These are phyloP conservation scores for Platanus orientalis DNA, from an alignment of 164 flowering plant genomes.

Conservation along the genomic window DNA sequence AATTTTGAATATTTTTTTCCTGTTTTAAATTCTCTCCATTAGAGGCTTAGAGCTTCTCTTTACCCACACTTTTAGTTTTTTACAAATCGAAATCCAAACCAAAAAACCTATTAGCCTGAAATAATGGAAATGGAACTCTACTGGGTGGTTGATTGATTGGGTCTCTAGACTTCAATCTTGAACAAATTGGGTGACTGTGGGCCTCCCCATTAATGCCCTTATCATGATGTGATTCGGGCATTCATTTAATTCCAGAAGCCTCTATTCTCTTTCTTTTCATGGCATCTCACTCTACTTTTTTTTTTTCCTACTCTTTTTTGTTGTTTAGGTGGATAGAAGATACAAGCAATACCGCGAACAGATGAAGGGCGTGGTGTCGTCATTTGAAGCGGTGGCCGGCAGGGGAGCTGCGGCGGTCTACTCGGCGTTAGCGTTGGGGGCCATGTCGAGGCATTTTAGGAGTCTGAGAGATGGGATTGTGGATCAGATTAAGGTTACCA, in stretches of 20 bases:
- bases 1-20: not conserved
- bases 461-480: conserved; percentile 78
- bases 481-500: conserved; percentile 61
- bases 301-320: not conserved
- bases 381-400: conserved; percentile 84
- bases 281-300: not conserved
- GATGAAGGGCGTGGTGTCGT: conserved; percentile 72
- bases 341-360: conserved; percentile 87
- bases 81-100: too few relatives aligned
- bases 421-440: conserved; percentile 67
- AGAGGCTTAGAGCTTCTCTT: not conserved
- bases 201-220: conserved; percentile 48
- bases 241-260: conserved; percentile 35
- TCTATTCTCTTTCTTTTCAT: conserved; percentile 21
- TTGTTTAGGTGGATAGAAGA: conserved; percentile 77
- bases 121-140: too few relatives aligned
- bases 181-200: conserved; percentile 40
- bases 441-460: conserved; percentile 92
- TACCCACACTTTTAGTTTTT: too few relatives aligned
- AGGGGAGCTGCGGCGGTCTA: conserved; percentile 61
- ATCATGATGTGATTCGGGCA: conserved; percentile 31
- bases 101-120: too few relatives aligned
- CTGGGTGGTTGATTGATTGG: conserved; percentile 16
- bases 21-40: not conserved
- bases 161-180: conserved; percentile 19